Evolutionary conservation across 164 flowering plant genomes (phyloP), one percentile per base, ranked within the genome.

Genomic region (Chloranthus sessilifolius): DNA sequence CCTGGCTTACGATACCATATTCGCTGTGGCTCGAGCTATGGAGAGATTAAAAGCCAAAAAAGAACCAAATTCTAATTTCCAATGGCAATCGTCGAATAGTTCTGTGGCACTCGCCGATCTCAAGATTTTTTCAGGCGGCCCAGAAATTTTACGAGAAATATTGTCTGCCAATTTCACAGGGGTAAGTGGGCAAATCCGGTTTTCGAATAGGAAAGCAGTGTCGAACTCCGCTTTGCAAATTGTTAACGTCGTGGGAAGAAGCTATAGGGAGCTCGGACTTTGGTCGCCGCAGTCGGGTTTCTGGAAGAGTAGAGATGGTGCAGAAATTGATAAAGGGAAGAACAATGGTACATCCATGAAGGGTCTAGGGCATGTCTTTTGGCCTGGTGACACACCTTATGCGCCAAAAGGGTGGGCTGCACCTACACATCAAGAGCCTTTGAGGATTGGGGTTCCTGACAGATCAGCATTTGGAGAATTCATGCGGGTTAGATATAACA

Each of bases 391-490:
- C 15, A 0, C 47, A 39, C 16, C 37, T 35, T 8, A 49, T 4
- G 28, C 10, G 1, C 85, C 85, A 0, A 63, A 46, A 58, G 82
- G 85, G 11, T 78, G 83, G 83, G 60, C 60, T 17, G 64, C 73
- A 69, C 79, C 81, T 16, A 62, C 42, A 7, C 26, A 42, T 39
- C 45, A 21, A 47, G 65, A 61, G 42, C 70, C 49, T 2, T 2
- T 83, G 62, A 67, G 28, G 31, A 76, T 83, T 9, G 82, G 75
- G 23, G 68, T 83, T 43, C 85, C 87, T 0, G 72, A 50, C 0
- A 55, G 42, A 17, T 41, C 73, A 1, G 7, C 62, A 2, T 79
- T 79, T 19, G 51, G 62, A 4, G 50, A 73, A 55, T 74, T 82
- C 47, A 79, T 81, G 38, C 61, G 63, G 52, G 68, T 73, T 23